Evolutionary conservation across 2,329 filamentous ascomycete species (phyloP).

Genomic region (Ophiocordyceps camponoti-saundersi): DNA sequence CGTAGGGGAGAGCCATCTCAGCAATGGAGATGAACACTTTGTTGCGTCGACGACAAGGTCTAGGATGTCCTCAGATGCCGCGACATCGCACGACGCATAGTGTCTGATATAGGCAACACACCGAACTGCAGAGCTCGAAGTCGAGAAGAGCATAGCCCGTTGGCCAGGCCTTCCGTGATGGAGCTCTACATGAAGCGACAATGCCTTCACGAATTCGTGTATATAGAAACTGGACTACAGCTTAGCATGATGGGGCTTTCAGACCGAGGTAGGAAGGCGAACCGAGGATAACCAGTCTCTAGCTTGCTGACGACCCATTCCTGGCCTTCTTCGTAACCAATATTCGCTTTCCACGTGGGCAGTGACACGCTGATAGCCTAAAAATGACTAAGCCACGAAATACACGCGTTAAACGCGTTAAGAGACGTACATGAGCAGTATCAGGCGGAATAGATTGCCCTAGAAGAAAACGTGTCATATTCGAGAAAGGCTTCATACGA

Average conservation of each 20-base stretch:
- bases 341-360: slow-evolving; percentile 79
- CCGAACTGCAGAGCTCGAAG: slow-evolving; percentile 46
- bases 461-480: too few relatives aligned
- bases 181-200: slow-evolving; percentile 50
- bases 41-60: slow-evolving; percentile 45
- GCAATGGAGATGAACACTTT: slow-evolving; percentile 29
- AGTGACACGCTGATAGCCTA: slow-evolving; percentile 93
- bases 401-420: too few relatives aligned
- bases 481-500: too few relatives aligned
- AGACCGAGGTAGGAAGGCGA: slow-evolving; percentile 2
- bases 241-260: neutral
- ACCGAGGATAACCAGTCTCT: slow-evolving; percentile 83
- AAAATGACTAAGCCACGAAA: too few relatives aligned
- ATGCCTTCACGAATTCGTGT: slow-evolving; percentile 61
- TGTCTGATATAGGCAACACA: slow-evolving; percentile 58
- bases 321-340: slow-evolving; percentile 88
- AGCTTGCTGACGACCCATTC: slow-evolving; percentile 72
- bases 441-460: too few relatives aligned
- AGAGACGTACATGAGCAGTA: too few relatives aligned
- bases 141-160: slow-evolving; percentile 72
- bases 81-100: slow-evolving; percentile 34
- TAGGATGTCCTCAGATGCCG: slow-evolving; percentile 33
- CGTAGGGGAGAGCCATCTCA: slow-evolving; percentile 38
- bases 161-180: slow-evolving; percentile 45
- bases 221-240: slow-evolving; percentile 68